phyloP scores from a whole-genome alignment of 129 eudicot genomes.

The Erigeron canadensis region DNA sequence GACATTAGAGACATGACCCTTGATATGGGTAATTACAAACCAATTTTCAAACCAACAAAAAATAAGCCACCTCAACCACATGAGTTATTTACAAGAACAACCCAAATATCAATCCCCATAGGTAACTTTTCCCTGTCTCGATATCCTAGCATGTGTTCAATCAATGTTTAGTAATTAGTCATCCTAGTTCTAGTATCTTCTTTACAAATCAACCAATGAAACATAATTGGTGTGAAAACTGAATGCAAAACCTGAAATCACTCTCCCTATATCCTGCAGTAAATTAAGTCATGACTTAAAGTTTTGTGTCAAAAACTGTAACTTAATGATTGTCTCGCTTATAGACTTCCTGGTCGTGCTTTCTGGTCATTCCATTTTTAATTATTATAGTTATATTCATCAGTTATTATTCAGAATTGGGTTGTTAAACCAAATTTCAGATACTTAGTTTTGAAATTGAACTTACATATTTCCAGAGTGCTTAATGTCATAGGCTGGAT shows the following conservation, averaged over 20 bases:
- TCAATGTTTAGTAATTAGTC: slow-evolving; percentile 22
- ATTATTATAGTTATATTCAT: neutral
- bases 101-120: slow-evolving; percentile 17
- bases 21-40: neutral
- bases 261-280: slow-evolving; percentile 3
- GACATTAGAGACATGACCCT: neutral
- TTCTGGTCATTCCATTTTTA: neutral
- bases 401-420: neutral
- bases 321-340: too few species aligned
- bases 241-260: neutral
- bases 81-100: slow-evolving; percentile 23
- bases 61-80: slow-evolving; percentile 27
- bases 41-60: slow-evolving; percentile 16
- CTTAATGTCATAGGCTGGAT: neutral
- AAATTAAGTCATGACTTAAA: neutral
- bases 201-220: slow-evolving; percentile 21
- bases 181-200: slow-evolving; percentile 20
- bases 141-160: slow-evolving; percentile 30
- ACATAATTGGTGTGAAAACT: slow-evolving; percentile 2
- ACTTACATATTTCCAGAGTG: neutral
- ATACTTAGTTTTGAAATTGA: neutral
- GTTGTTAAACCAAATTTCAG: slow-evolving; percentile 6
- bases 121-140: slow-evolving; percentile 19
- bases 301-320: too few species aligned
- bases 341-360: neutral